phyloP scores from a whole-genome alignment of 129 eudicot genomes.

The Ambrosia trifida region DNA sequence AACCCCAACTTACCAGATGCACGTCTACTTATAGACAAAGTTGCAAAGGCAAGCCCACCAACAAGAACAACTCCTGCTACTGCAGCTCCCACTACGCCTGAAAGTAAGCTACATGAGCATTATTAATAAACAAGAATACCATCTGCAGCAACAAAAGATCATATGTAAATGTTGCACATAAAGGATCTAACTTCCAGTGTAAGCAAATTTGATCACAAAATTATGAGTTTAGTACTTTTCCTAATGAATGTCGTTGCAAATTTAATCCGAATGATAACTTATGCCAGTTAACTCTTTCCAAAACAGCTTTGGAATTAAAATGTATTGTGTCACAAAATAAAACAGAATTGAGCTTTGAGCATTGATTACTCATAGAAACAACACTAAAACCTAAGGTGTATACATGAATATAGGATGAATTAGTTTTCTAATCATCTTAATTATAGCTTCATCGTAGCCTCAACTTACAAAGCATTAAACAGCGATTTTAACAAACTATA shows the following conservation, averaged over 20 bases:
- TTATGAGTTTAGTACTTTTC: background rate
- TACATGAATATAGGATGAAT: slow-evolving; percentile 4
- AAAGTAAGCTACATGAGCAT: slow-evolving; percentile 66
- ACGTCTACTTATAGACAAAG: slow-evolving; percentile 57
- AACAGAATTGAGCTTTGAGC: slow-evolving; percentile 11
- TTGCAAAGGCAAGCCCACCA: slow-evolving; percentile 79
- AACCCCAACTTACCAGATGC: slow-evolving; percentile 47
- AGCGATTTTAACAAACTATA: background rate
- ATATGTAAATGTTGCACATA: slow-evolving; percentile 9
- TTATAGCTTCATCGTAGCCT: slow-evolving; percentile 3
- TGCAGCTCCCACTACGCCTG: slow-evolving; percentile 92
- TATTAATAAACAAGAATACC: slow-evolving; percentile 52
- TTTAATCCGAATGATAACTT: background rate
- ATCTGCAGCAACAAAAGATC: slow-evolving; percentile 31
- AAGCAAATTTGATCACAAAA: slow-evolving; percentile 19
- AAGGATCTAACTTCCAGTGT: background rate
- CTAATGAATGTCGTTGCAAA: background rate
- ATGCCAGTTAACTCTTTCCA: slow-evolving; percentile 4
- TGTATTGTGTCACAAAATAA: background rate
- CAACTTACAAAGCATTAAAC: slow-evolving; percentile 6
- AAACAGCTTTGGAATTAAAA: slow-evolving; percentile 12
- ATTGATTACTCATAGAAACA: slow-evolving; percentile 2
- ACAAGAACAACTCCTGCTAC: slow-evolving; percentile 76
- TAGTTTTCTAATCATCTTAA: slow-evolving; percentile 1
- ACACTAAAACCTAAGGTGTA: background rate